Evolutionary conservation across 805 yeast genomes (phyloP).

Genomic region (Saccharomyces kudriavzevii): DNA sequence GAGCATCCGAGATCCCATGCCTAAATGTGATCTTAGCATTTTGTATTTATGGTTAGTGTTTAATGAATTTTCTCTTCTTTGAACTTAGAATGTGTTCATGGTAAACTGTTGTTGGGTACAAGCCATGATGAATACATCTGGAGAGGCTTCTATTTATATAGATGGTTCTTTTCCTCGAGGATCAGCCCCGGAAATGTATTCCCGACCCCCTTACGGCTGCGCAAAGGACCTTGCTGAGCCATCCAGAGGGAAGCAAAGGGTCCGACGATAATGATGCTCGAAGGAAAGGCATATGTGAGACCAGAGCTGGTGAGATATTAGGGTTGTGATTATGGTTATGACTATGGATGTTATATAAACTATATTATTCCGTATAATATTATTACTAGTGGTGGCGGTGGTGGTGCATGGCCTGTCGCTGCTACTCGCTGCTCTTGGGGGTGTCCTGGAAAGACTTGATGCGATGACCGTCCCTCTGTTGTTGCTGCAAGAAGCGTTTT

Average conservation of each 20-base stretch:
- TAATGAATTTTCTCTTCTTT: not conserved
- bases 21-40: not conserved
- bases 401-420: not conserved
- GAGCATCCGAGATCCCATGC: not conserved
- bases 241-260: not conserved
- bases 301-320: not conserved
- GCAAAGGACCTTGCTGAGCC: not conserved
- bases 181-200: not conserved
- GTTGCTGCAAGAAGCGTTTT: conserved; percentile 11
- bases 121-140: not conserved
- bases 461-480: not conserved
- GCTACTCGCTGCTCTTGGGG: not conserved
- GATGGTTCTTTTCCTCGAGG: not conserved
- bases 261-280: not conserved
- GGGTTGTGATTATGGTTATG: not conserved
- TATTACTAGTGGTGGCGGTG: not conserved
- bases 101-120: not conserved
- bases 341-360: not conserved
- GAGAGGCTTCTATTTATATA: not conserved
- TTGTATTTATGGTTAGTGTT: not conserved
- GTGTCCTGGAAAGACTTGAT: not conserved
- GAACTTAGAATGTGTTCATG: not conserved
- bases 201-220: not conserved
- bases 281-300: not conserved
- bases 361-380: not conserved